Evolutionary conservation across 768 basidiomycete species (phyloP), one percentile per base, ranked within the genome.

Genomic region (Pulveroboletus sp.): DNA sequence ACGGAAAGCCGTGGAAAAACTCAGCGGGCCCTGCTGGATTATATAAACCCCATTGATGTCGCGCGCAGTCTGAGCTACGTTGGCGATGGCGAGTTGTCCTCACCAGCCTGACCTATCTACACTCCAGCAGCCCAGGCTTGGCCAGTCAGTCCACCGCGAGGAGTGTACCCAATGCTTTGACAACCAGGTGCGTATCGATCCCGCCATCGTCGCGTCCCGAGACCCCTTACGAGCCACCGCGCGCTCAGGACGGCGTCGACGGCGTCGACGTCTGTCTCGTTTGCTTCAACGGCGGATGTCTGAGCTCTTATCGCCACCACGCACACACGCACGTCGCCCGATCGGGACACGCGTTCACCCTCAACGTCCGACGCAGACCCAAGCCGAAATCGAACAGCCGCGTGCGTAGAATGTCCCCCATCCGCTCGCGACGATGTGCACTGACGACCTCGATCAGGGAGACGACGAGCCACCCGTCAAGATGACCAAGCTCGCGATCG

Each of bases 81-180:
- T 6, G 27, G 55, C 53, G 37, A 64, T 64, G 66, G 37, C 55
- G 19, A 50, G 58, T 47, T 87, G 86, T 67, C 56, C 73, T 8
- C 87, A 89, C 71, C 64, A 79, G 39, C 63, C 61, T 22, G 68
- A 76, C 20, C 65, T 89, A 19, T 63, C 72, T 40, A 69, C 59
- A 12, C 70, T 91, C 0, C 65, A 73, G 30, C 73, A 73, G 0
- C 89, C 90, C 0, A 77, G 68, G 41, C 70, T 85, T 0, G 83
- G 80, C 5, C 85, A 92, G 53, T 78, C 79, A 0, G 89, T 93
- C 0, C 85, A 93, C 58, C 73, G 93, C 8, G 92, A 96, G 69
- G 94, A 98, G 68, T 99, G 95, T 63, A 96, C 94, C 0, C 93
- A 94, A 51, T 99, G 95, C 63, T 99, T 97, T 64, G 94, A 97